phyloP scores from a whole-genome alignment of 169 alveolate species.

The Miamiensis avidus region DNA sequence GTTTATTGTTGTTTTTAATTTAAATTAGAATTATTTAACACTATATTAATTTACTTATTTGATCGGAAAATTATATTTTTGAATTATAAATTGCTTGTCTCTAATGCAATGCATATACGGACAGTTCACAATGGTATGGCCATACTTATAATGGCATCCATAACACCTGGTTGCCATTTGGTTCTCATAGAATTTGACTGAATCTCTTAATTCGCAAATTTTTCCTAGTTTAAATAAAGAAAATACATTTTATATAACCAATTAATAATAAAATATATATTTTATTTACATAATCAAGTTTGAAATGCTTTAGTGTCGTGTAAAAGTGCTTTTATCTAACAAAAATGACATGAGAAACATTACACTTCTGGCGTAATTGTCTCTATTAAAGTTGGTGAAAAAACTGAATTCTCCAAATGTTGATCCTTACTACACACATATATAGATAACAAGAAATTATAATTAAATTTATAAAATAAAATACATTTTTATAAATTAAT shows the following conservation, averaged over 20 bases:
- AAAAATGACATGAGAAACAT: not conserved
- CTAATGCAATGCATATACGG: not conserved
- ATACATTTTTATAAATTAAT: too few relatives aligned
- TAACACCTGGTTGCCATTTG: not conserved
- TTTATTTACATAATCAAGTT: not conserved
- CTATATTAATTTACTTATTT: not conserved
- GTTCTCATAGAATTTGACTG: not conserved
- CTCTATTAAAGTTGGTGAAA: not conserved
- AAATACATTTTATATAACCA: too few relatives aligned
- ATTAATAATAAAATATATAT: too few relatives aligned
- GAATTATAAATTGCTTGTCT: not conserved
- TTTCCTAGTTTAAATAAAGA: not conserved
- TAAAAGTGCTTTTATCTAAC: not conserved
- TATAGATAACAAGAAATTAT: too few relatives aligned
- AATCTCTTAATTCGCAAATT: not conserved
- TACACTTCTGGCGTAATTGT: not conserved
- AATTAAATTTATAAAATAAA: too few relatives aligned
- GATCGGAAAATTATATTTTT: too few relatives aligned
- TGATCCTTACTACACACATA: too few relatives aligned
- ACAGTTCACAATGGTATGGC: not conserved
- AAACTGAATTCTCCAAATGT: not conserved
- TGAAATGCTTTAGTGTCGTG: too few relatives aligned
- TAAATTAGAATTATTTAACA: too few relatives aligned
- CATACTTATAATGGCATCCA: not conserved
- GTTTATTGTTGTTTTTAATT: too few relatives aligned